Evolutionary conservation across 1,284 basidiomycete genomes (phyloP).

Genomic region (Pterula multifida): DNA sequence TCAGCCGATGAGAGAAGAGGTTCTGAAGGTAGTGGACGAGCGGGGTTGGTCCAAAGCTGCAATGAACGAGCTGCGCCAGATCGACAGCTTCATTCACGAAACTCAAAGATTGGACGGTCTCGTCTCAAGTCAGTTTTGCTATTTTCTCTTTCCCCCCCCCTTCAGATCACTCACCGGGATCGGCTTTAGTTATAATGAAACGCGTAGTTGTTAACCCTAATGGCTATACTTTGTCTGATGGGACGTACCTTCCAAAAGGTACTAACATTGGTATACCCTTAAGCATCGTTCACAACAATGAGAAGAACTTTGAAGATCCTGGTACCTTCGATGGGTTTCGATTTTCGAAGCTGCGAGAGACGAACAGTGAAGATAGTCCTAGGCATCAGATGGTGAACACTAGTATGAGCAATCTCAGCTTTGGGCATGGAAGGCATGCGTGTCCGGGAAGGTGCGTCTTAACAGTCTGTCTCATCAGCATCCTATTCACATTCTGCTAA

Average conservation of each 20-base stretch:
- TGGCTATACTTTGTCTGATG: slow-evolving; percentile 15
- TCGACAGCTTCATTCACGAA: slow-evolving; percentile 28
- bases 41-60: slow-evolving; percentile 26
- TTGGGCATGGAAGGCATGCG: slow-evolving; percentile 20
- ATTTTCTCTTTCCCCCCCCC: neutral
- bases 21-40: slow-evolving; percentile 16
- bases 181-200: slow-evolving; percentile 5
- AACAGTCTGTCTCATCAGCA: neutral
- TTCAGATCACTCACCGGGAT: neutral
- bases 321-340: slow-evolving; percentile 14
- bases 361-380: slow-evolving; percentile 6
- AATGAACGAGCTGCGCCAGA: slow-evolving; percentile 21
- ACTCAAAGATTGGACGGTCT: slow-evolving; percentile 16
- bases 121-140: neutral
- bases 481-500: neutral
- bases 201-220: slow-evolving; percentile 9
- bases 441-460: slow-evolving; percentile 12
- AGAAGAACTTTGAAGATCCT: slow-evolving; percentile 12
- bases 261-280: slow-evolving; percentile 11
- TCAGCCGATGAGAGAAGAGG: slow-evolving; percentile 24
- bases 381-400: slow-evolving; percentile 14
- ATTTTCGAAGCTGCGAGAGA: slow-evolving; percentile 10
- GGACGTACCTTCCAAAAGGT: slow-evolving; percentile 15
- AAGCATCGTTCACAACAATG: slow-evolving; percentile 12
- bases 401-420: slow-evolving; percentile 14